Base-by-base conservation (phyloP, 2,329 filamentous ascomycete genomes). In the Trichoderma sp. region DNA sequence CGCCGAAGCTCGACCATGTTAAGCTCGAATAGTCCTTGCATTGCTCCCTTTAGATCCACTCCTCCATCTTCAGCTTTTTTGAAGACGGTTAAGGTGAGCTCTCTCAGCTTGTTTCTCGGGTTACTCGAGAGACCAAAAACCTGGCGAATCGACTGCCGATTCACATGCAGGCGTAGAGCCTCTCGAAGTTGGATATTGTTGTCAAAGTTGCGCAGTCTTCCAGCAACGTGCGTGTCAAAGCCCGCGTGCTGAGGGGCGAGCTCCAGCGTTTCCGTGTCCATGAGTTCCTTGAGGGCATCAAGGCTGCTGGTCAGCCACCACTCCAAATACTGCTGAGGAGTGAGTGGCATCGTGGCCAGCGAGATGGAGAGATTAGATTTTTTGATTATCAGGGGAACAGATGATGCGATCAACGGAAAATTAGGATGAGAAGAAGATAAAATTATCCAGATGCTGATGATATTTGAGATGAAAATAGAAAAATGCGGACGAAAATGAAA, bases 1-100 rank as follows among this genome's bases (percentile, higher is more conserved):
- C 79, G 76, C 53, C 79, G 77, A 37, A 74, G 68, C 64, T 81
- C 80, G 59, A 78, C 73, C 13, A 73, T 72, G 68, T 81, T 78
- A 5, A 81, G 72, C 31, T 73, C 73, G 1, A 73, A 76, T 2
- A 81, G 72, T 0, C 76, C 80, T 14, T 76, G 73, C 65, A 81
- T 75, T 2, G 73, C 76, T 3, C 60, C 69, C 8, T 68, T 57
- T 14, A 70, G 43, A 57, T 77, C 69, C n/a, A 79, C 73, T 3
- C 77, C 79, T 16, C 75, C 77, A 43, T 76, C 68, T n/a, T 74
- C 69, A 0, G 69, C 52, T 7, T 69, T 72, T 19, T 65, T 74
- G 64, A 81, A 81, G 33, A 79, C 75, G 58, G 52, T 61, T 16
- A 70, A 57, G 1, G 72, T 69, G 16, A 75, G 72, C 27, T 74